A percentile compares a stretch with the other conserved stretches of the same genome.
These are phyloP conservation scores for Pneumocystis jirovecii DNA, from an alignment of 1,139 yeast genomes.

Conservation along the genomic window DNA sequence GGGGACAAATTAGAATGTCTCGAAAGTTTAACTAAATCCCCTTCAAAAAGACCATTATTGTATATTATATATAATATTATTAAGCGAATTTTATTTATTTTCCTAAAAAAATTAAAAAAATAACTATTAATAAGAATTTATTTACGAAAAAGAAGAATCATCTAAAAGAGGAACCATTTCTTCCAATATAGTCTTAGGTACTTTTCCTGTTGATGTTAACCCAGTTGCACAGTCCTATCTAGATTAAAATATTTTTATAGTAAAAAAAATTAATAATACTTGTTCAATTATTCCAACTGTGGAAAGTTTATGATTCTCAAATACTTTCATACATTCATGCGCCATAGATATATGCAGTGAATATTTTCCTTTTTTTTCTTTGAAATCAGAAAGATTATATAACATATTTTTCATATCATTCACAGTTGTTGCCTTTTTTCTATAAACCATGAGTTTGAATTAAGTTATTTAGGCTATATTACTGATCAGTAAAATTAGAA, in stretches of 20 bases:
- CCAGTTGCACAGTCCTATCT: conserved; percentile 64
- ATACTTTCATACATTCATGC: conserved; percentile 26
- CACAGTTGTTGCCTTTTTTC: conserved; percentile 21
- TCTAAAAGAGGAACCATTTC: conserved; percentile 47
- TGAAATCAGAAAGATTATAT: conserved; percentile 29
- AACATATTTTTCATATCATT: conserved; percentile 30
- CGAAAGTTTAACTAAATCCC: conserved; percentile 58
- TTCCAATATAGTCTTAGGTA: conserved; percentile 49
- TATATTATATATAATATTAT: conserved; percentile 66
- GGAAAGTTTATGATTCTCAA: conserved; percentile 22
- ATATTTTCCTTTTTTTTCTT: conserved; percentile 26
- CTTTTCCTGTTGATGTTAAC: conserved; percentile 52
- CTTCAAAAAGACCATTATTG: conserved; percentile 68
- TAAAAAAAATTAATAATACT: background rate
- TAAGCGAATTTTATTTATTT: conserved; percentile 54
- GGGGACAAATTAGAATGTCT: conserved; percentile 51
- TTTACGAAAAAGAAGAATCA: conserved; percentile 22
- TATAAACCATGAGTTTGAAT: background rate
- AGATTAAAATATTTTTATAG: background rate
- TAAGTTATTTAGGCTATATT: background rate
- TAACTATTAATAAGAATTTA: conserved; percentile 16
- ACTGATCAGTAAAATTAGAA: conserved; percentile 33
- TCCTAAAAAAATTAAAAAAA: conserved; percentile 26
- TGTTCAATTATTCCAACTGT: conserved; percentile 24
- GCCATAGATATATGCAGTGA: conserved; percentile 29